Percentiles rank a stretch among this genome's conserved stretches.
Conservation (phyloP, 208 protist species). For the Blastocrithidia nonstop region DNA sequence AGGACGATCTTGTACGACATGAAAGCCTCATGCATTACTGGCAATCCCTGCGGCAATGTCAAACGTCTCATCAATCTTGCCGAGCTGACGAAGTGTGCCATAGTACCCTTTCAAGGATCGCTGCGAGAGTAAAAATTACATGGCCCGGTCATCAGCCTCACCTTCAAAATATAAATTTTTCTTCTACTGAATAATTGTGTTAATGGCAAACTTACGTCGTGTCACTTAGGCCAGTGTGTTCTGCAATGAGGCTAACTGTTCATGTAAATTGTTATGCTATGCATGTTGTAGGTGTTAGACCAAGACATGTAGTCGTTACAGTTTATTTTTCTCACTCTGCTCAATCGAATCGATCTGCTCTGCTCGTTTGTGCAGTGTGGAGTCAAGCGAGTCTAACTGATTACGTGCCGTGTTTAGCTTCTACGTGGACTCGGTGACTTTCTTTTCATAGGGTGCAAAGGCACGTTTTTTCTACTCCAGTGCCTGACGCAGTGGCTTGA, state of each 20-base stretch:
- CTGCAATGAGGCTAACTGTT: slow-evolving; percentile 54
- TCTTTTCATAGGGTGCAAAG: slow-evolving; percentile 77
- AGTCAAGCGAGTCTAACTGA: slow-evolving; percentile 26
- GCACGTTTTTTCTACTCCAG: slow-evolving; percentile 86
- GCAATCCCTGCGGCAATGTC: slow-evolving; percentile 97
- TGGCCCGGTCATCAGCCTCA: slow-evolving; percentile 68
- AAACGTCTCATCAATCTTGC: slow-evolving; percentile 92
- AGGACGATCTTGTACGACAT: slow-evolving; percentile 95
- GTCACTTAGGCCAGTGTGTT: slow-evolving; percentile 38
- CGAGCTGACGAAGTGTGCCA: slow-evolving; percentile 96
- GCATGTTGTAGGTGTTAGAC: slow-evolving; percentile 21
- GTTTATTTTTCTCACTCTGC: slow-evolving; percentile 7
- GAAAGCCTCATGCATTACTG: slow-evolving; percentile 89
- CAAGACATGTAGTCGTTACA: slow-evolving; percentile 24
- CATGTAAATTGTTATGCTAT: slow-evolving; percentile 25
- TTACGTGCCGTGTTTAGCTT: slow-evolving; percentile 24
- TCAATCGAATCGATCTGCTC: slow-evolving; percentile 21
- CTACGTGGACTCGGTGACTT: slow-evolving; percentile 48
- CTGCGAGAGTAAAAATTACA: slow-evolving; percentile 77
- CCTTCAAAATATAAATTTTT: slow-evolving; percentile 66
- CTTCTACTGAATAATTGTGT: slow-evolving; percentile 66
- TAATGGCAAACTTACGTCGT: slow-evolving; percentile 61
- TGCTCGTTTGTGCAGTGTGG: slow-evolving; percentile 8
- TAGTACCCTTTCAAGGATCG: slow-evolving; percentile 82
- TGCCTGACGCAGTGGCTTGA: slow-evolving; percentile 71